Conservation (phyloP, 2,329 filamentous ascomycete genomes). For the Neurospora crassa region DNA sequence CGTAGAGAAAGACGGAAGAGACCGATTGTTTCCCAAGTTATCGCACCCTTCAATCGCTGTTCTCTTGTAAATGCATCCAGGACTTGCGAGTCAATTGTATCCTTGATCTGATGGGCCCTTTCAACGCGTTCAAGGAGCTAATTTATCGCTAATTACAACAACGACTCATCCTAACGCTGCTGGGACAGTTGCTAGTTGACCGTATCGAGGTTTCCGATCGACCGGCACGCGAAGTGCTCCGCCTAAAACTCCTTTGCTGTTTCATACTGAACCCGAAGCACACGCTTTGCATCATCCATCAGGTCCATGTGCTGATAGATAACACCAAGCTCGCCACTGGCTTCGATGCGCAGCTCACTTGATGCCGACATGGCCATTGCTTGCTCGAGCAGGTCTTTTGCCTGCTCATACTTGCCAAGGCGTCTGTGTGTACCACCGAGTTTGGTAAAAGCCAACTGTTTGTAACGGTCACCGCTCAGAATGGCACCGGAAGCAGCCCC, state of each 20-base stretch:
- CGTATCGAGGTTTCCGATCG: constrained; percentile 28
- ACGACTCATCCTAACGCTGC: constrained; percentile 6
- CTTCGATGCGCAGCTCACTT: constrained; percentile 12
- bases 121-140: constrained; percentile 20
- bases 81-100: neutral
- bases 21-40: constrained; percentile 22
- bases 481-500: neutral
- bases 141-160: constrained; percentile 20
- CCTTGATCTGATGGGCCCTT: constrained; percentile 5
- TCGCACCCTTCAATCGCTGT: constrained; percentile 1
- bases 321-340: constrained; percentile 24
- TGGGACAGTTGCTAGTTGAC: constrained; percentile 26
- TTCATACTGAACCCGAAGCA: constrained; percentile 21
- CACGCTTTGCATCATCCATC: constrained; percentile 20
- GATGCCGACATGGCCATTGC: constrained; percentile 12
- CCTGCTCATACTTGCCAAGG: constrained; percentile 21
- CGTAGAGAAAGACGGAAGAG: constrained; percentile 26
- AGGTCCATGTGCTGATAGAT: constrained; percentile 23
- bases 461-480: constrained; percentile 7
- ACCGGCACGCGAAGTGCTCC: constrained; percentile 19
- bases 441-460: constrained; percentile 15
- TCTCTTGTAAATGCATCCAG: neutral
- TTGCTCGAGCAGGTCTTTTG: constrained; percentile 17
- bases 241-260: constrained; percentile 18
- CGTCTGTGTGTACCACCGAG: constrained; percentile 22